Evolutionary conservation across 73 alveolate species (phyloP).

Genomic region (Chromera velia): DNA sequence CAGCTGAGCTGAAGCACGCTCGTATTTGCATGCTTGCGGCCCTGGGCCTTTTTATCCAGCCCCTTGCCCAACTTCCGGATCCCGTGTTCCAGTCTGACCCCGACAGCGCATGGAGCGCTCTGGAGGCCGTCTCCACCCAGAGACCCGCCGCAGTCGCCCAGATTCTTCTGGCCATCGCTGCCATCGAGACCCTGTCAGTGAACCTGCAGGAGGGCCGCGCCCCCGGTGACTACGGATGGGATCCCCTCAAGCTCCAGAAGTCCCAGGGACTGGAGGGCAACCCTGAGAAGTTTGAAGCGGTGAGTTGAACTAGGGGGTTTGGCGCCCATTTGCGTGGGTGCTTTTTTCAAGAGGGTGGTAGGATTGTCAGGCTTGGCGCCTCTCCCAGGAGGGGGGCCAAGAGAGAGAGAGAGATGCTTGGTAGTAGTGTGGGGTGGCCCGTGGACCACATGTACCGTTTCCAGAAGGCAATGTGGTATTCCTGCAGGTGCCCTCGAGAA

Average conservation of each 20-base stretch:
- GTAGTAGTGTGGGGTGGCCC: too few species aligned
- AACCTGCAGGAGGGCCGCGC: not conserved
- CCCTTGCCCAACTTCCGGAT: not conserved
- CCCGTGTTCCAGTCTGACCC: too few species aligned
- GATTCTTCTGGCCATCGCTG: not conserved
- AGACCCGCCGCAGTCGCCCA: not conserved
- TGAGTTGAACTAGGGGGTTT: not conserved
- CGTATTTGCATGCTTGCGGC: not conserved
- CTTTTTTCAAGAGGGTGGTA: not conserved
- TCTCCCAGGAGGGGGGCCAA: too few species aligned
- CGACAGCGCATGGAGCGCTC: too few species aligned
- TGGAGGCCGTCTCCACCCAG: not conserved
- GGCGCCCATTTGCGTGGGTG: not conserved
- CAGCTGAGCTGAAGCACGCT: not conserved
- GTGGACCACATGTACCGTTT: too few species aligned
- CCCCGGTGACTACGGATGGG: not conserved
- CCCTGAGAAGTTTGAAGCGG: not conserved
- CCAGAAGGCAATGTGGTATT: too few species aligned
- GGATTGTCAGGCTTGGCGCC: not conserved
- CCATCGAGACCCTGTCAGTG: not conserved
- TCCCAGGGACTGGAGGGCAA: not conserved
- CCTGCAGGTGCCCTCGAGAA: too few species aligned
- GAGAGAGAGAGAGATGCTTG: too few species aligned
- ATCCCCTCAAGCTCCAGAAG: not conserved
- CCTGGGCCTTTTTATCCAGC: not conserved